Base-by-base conservation (phyloP, 805 yeast species). In the Komagataella populi region DNA sequence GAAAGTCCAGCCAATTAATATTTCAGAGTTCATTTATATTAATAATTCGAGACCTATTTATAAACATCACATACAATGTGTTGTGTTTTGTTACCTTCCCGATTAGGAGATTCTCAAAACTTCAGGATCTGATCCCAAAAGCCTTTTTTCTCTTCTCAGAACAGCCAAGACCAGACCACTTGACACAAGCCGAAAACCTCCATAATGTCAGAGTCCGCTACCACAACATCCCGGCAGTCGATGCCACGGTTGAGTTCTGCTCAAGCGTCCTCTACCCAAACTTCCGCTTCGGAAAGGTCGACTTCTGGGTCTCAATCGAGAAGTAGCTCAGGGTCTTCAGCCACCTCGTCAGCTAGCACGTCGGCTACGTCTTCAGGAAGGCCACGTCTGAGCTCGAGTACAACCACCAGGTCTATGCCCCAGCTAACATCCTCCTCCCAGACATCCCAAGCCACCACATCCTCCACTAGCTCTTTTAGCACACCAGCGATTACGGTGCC, bases 401-500 rank as follows among this genome's bases (percentile, higher is more conserved):
- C 39, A 30, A 23, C 23, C 7, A 20, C n/a, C 30, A 14, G n/a
- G 46, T 45, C n/a, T 4, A 14, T 48, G 12, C 50, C 50, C 45
- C 18, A 39, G 16, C 50, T 48, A 30, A 39, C 50, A 45, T 30
- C 50, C n/a, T 8, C 50, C 39, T 16, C 51, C n/a, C 14, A 43
- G 20, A 49, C 48, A 14, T 20, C 20, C 2, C 20, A 20, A 20
- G 4, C 20, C 20, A 20, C 20, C 20, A 20, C 20, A 20, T 12
- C 56, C 36, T 44, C 60, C 7, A 50, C 63, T 6, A 46, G 55
- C 22, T 49, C 60, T 14, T 70, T 52, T 51, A 72, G 78, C 18
- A 70, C 78, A 6, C 82, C 83, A 1, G 56, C 73, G 1, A 67
- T 79, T 14, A 64, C 73, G 1, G 77, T 81, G 10, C 95, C 95